Base-by-base conservation (phyloP, 2,329 filamentous ascomycete species). In the Atkinsonella hypoxylon region DNA sequence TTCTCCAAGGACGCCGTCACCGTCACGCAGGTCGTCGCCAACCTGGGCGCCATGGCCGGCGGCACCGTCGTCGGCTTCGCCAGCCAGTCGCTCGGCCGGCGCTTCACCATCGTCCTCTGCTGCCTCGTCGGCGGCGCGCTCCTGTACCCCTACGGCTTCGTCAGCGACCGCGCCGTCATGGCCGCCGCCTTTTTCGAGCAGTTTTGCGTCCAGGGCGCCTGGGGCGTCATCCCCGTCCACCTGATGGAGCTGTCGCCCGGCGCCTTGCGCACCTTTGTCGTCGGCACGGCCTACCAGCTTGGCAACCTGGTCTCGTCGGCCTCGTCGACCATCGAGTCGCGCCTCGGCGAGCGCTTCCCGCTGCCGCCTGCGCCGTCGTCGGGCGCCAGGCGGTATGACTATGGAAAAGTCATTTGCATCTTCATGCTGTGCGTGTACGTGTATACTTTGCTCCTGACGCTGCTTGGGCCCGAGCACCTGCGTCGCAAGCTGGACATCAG, bases 391-490 rank as follows among this genome's bases (percentile, higher is more conserved):
- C 72, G 84, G 3, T 88, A 84, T 64, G 70, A 87, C 53, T 94
- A 94, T 58, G 88, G 87, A 39, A 83, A 83, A 58, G 88, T 94
- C 10, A 91, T 95, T 56, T 88, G 83, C 62, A 93, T 94, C 61
- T 95, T 95, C 68, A 89, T 95, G 85, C 89, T 76, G 1, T 89
- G 84, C 57, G 88, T 94, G 1, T 95, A 78, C 58, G 75, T 61
- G 26, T 82, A 80, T 53, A 71, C 78, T n/a, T 73, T 82, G 38
- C 1, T 80, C 6, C 62, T 88, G 50, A 83, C 82, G 0, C 64
- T 87, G 10, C 42, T 87, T 3, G 85, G 85, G 0, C 77, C 77
- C 1, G 77, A 80, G 66, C 70, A 76, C 52, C 59, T 78, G 49
- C 62, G 68, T 34, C 68, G 72, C 55, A 74, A 69, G 55, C 78